Evolutionary conservation across 2,329 filamentous ascomycete genomes (phyloP).

Genomic region (Verticillium longisporum): DNA sequence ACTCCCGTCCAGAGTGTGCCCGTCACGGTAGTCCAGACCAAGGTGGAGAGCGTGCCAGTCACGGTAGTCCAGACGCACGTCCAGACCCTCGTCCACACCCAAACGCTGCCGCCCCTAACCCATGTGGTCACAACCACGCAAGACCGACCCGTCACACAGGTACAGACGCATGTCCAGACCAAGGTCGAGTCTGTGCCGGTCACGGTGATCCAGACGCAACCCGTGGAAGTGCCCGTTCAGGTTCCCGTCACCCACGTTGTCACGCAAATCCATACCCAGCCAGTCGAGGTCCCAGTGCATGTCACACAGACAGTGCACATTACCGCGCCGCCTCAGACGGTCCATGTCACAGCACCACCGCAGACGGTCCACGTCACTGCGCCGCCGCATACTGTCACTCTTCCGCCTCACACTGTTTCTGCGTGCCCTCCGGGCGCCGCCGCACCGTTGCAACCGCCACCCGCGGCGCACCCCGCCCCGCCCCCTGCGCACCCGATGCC

Average conservation of each 20-base stretch:
- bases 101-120: slow-evolving; percentile 4
- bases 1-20: slow-evolving; percentile 1
- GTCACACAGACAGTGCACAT: slow-evolving; percentile 2
- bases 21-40: slow-evolving; percentile 1
- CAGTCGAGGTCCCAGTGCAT: not conserved
- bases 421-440: not conserved
- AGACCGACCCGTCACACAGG: not conserved
- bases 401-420: not conserved
- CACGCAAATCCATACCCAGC: not conserved
- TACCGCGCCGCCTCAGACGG: slow-evolving; percentile 2
- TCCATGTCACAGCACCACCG: not conserved
- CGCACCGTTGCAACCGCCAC: not conserved
- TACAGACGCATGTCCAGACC: slow-evolving; percentile 3
- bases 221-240: slow-evolving; percentile 1
- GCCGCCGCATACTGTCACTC: slow-evolving; percentile 1
- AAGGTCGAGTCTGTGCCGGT: slow-evolving; percentile 2
- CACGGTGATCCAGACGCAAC: slow-evolving; percentile 2
- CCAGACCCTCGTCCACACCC: slow-evolving; percentile 3
- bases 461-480: not conserved
- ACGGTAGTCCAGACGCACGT: slow-evolving; percentile 2
- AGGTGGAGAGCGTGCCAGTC: slow-evolving; percentile 2
- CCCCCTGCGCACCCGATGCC: not conserved
- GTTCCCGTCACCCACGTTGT: slow-evolving; percentile 3
- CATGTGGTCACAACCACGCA: slow-evolving; percentile 4
- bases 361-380: slow-evolving; percentile 4